Evolutionary conservation across 805 yeast genomes (phyloP).

Genomic region (Yarrowia yakushimensis): DNA sequence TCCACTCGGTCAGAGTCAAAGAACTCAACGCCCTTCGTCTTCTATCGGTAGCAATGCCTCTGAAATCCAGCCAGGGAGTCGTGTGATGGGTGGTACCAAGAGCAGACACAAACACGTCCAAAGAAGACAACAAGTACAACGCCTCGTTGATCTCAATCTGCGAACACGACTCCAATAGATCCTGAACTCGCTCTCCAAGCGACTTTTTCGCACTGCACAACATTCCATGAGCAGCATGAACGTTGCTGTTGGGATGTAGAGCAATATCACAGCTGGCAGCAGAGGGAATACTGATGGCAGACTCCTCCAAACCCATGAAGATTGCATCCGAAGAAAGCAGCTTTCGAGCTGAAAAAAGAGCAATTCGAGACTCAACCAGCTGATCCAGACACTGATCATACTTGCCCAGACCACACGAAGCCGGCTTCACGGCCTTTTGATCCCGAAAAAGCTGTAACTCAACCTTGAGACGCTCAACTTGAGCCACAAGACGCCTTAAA

Average conservation of each 20-base stretch:
- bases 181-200: neutral
- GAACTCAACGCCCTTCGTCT: neutral
- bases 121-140: neutral
- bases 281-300: conserved; percentile 9
- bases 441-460: neutral
- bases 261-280: neutral
- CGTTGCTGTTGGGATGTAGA: conserved; percentile 7
- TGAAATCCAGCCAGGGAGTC: neutral
- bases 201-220: neutral
- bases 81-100: neutral
- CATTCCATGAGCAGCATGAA: conserved; percentile 8
- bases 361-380: neutral
- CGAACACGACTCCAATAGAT: neutral
- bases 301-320: conserved; percentile 9
- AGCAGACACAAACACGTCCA: conserved; percentile 9
- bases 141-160: conserved; percentile 1
- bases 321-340: conserved; percentile 13
- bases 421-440: neutral
- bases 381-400: conserved; percentile 5
- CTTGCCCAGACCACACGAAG: neutral
- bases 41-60: neutral
- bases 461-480: neutral
- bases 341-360: neutral
- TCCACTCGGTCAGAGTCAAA: neutral
- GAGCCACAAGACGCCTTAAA: neutral